phyloP scores from a whole-genome alignment of 768 basidiomycete species.

The Nidula microcarpa region DNA sequence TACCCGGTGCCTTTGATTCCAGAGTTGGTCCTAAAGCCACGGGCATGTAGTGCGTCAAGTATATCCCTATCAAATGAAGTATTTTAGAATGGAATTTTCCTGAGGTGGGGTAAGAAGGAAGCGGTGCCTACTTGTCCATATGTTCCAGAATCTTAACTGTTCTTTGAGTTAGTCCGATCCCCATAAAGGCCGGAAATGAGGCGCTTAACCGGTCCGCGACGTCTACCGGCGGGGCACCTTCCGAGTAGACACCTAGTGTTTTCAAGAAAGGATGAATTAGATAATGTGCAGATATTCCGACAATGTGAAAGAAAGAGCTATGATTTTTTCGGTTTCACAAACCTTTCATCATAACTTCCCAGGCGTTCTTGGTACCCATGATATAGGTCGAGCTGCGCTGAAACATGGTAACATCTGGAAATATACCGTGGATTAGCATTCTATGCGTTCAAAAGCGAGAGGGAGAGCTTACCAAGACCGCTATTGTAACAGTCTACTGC shows the following conservation, averaged over 20 bases:
- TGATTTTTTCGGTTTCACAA: too few species aligned
- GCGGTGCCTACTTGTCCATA: not conserved
- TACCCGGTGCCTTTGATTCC: constrained; percentile 54
- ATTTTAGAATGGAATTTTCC: too few species aligned
- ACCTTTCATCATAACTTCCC: constrained; percentile 21
- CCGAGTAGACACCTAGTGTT: constrained; percentile 30
- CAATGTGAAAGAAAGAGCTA: not conserved
- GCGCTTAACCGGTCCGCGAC: constrained; percentile 43
- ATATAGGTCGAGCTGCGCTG: constrained; percentile 54
- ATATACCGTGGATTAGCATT: constrained; percentile 23
- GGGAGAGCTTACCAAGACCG: constrained; percentile 26
- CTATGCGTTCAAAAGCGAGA: constrained; percentile 31
- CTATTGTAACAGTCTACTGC: constrained; percentile 27
- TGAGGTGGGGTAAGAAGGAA: not conserved
- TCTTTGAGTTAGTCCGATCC: constrained; percentile 16
- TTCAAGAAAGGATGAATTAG: not conserved
- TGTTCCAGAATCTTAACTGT: not conserved
- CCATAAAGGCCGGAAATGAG: constrained; percentile 33
- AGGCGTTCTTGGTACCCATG: constrained; percentile 40
- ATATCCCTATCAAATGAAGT: constrained; percentile 3
- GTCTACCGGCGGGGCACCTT: constrained; percentile 38
- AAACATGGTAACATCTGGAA: constrained; percentile 42
- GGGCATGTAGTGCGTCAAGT: constrained; percentile 51
- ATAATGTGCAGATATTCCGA: not conserved
- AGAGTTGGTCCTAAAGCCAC: constrained; percentile 52